phyloP scores from a whole-genome alignment of 2,329 filamentous ascomycete genomes.

The Lachnellula occidentalis region DNA sequence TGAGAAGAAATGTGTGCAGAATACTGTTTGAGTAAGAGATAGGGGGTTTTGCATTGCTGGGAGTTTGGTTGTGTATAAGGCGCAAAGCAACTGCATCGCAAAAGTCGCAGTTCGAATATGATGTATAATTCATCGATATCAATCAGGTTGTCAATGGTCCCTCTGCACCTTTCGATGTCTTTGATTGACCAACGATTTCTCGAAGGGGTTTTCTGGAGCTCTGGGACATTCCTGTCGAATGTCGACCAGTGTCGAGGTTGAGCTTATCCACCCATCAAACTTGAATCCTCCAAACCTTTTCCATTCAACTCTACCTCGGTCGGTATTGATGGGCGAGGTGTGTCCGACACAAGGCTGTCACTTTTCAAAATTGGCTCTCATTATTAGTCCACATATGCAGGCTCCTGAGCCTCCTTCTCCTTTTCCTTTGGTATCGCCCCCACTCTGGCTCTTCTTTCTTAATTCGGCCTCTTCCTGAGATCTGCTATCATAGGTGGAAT shows the following conservation, averaged over 20 bases:
- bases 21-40: constrained; percentile 25
- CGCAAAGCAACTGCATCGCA: neutral
- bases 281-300: too few species aligned
- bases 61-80: constrained; percentile 28
- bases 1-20: constrained; percentile 4
- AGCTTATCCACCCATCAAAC: too few species aligned
- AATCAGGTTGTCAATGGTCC: neutral
- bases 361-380: neutral
- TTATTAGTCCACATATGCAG: neutral
- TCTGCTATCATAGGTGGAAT: too few species aligned
- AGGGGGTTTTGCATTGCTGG: constrained; percentile 27
- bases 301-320: too few species aligned
- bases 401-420: neutral
- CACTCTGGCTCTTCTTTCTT: too few species aligned
- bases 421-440: neutral
- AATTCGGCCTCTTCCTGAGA: too few species aligned
- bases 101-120: constrained; percentile 18
- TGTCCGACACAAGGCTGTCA: neutral
- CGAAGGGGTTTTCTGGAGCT: neutral
- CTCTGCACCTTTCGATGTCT: neutral
- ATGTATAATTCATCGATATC: constrained; percentile 15
- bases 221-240: neutral
- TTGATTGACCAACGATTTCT: neutral
- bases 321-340: too few species aligned
- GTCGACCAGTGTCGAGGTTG: neutral